Conservation (phyloP, 148 eudicot species). For the Simmondsia chinensis region DNA sequence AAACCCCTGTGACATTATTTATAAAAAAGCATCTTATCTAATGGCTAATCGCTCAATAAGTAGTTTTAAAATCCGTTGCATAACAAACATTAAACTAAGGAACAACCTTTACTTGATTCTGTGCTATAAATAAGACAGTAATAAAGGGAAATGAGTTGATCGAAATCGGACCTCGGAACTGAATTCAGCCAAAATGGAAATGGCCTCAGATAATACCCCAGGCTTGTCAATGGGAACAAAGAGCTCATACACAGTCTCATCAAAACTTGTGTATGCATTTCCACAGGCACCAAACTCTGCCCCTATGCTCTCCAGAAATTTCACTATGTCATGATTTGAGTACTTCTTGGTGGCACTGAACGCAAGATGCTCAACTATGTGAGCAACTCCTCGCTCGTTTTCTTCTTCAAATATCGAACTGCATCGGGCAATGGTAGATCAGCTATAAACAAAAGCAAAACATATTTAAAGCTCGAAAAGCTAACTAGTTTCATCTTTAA, state of each 20-base stretch:
- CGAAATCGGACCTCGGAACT: slow-evolving; percentile 51
- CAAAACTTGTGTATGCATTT: slow-evolving; percentile 77
- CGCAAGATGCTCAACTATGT: slow-evolving; percentile 83
- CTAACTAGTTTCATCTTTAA: too few species aligned
- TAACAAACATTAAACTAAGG: too few species aligned
- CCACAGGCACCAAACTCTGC: slow-evolving; percentile 94
- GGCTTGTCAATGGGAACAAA: slow-evolving; percentile 92
- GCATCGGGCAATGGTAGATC: slow-evolving; percentile 14
- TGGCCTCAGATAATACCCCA: slow-evolving; percentile 71
- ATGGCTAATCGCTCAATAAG: too few species aligned
- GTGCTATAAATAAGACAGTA: neutral
- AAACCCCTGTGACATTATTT: too few species aligned
- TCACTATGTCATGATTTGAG: slow-evolving; percentile 79
- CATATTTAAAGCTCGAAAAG: too few species aligned
- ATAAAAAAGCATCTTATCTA: too few species aligned
- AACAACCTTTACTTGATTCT: too few species aligned
- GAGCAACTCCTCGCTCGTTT: slow-evolving; percentile 84
- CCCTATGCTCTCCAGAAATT: slow-evolving; percentile 86
- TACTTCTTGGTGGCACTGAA: slow-evolving; percentile 80
- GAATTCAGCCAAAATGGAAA: slow-evolving; percentile 75
- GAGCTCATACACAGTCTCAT: slow-evolving; percentile 80
- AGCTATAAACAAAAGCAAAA: too few species aligned
- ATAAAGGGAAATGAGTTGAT: neutral
- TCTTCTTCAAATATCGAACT: slow-evolving; percentile 82
- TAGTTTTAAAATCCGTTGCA: too few species aligned